Conservation (phyloP, 2,329 filamentous ascomycete genomes). For the Scedosporium minutisporum region DNA sequence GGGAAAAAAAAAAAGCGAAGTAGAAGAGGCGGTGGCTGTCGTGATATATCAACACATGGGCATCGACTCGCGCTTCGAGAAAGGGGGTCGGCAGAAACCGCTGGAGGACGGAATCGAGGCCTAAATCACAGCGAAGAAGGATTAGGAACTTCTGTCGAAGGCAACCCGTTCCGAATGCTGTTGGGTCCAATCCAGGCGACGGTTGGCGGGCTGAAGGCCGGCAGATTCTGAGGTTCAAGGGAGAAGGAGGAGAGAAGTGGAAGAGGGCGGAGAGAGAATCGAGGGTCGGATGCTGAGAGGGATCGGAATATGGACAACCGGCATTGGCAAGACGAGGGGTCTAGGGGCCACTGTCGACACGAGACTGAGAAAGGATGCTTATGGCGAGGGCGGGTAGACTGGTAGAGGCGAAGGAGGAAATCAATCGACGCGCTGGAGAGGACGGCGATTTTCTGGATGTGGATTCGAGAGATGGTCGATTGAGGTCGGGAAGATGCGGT, state of each 20-base stretch:
- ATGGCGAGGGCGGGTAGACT: not conserved
- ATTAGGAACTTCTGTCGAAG: not conserved
- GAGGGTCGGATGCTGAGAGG: not conserved
- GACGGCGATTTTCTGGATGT: constrained; percentile 1
- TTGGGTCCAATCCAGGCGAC: not conserved
- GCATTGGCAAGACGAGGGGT: constrained; percentile 2
- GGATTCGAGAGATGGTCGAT: constrained; percentile 1
- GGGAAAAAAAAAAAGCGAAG: not conserved
- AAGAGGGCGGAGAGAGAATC: constrained; percentile 1
- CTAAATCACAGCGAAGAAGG: not conserved
- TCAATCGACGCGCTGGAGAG: constrained; percentile 1
- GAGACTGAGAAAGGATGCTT: constrained; percentile 5
- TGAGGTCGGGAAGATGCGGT: constrained; percentile 1
- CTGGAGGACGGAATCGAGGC: not conserved
- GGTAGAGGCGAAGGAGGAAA: not conserved
- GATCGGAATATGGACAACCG: not conserved
- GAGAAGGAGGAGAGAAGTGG: not conserved
- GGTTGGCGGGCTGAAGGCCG: not conserved
- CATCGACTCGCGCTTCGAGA: not conserved
- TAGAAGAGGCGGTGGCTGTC: not conserved
- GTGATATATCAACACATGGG: constrained; percentile 2
- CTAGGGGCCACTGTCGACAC: constrained; percentile 3
- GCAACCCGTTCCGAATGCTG: not conserved
- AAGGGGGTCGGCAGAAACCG: not conserved
- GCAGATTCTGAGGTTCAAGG: not conserved